Base-by-base conservation (phyloP, 2,329 filamentous ascomycete species). In the Beauveria bassiana region DNA sequence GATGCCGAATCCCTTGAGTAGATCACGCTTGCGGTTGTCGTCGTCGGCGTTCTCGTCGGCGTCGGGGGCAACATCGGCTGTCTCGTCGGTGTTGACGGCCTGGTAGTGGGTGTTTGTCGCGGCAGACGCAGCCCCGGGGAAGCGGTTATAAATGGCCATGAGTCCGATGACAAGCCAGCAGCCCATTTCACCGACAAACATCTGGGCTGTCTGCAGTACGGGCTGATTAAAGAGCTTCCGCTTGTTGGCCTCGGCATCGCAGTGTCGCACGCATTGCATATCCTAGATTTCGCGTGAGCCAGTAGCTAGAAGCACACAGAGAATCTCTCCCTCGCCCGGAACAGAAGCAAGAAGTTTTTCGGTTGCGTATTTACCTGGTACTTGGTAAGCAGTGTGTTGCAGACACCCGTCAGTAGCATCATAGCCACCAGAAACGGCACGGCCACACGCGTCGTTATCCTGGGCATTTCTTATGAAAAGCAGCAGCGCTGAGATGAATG, bases 111-210 rank as follows among this genome's bases (percentile, higher is more conserved):
- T 77, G 4, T 76, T 73, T 62, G 69, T 75, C 61, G 70, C 79
- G 67, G 59, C 74, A 66, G 67, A 75, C 10, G 50, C 22, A 66
- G 75, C 78, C 50, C 77, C 75, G 51, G 76, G 68, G 68, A 83
- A 83, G 65, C 81, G 83, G 54, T 81, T 79, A 74, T 89, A 90
- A 2, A 93, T 75, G 24, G 83, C 79, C 71, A 89, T 86, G 55
- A 83, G 69, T 24, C 88, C 86, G 49, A 98, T 83, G 59, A 99
- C 91, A 16, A 98, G 82, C 93, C 93, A 99, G 79, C 92, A 96
- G 65, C 92, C 93, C 82, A 91, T 89, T 74, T 99, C 95, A 61
- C 95, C 95, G 64, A 97, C 83, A 73, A 99, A 99, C 95, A 99
- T 99, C 74, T 98, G 95, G 1, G 91, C 86, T 65, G 95, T 98